phyloP scores from a whole-genome alignment of 2,329 filamentous ascomycete genomes.

The Fusarium sp. region DNA sequence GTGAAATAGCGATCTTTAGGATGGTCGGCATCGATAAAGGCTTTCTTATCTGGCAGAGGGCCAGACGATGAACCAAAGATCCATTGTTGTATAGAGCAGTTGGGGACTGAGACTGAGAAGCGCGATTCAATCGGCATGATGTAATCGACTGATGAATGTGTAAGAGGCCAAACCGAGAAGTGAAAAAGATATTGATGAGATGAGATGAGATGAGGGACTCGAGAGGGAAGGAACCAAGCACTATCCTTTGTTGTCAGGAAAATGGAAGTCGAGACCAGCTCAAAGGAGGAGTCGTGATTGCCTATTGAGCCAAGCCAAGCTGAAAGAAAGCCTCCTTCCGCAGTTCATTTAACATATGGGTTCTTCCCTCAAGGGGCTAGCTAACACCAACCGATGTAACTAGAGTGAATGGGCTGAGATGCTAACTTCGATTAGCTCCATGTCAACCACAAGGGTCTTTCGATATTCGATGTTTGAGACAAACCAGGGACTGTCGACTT shows the following conservation, averaged over 20 bases:
- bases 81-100: conserved; percentile 65
- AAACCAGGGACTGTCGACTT: background rate
- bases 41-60: conserved; percentile 56
- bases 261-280: conserved; percentile 1
- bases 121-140: conserved; percentile 62
- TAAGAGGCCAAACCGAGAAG: background rate
- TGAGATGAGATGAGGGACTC: background rate
- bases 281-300: conserved; percentile 9
- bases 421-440: background rate
- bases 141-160: background rate
- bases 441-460: background rate
- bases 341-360: conserved; percentile 31
- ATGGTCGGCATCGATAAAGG: conserved; percentile 72
- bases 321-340: conserved; percentile 26
- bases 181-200: background rate
- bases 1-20: conserved; percentile 76
- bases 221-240: background rate
- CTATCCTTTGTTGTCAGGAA: background rate
- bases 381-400: background rate
- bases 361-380: background rate
- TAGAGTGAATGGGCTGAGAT: conserved; percentile 13
- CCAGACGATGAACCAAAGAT: conserved; percentile 63
- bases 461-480: background rate
- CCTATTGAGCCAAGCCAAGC: conserved; percentile 20
- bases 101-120: conserved; percentile 57